Conservation (phyloP, 2,329 filamentous ascomycete species). For the Cercospora sesami region DNA sequence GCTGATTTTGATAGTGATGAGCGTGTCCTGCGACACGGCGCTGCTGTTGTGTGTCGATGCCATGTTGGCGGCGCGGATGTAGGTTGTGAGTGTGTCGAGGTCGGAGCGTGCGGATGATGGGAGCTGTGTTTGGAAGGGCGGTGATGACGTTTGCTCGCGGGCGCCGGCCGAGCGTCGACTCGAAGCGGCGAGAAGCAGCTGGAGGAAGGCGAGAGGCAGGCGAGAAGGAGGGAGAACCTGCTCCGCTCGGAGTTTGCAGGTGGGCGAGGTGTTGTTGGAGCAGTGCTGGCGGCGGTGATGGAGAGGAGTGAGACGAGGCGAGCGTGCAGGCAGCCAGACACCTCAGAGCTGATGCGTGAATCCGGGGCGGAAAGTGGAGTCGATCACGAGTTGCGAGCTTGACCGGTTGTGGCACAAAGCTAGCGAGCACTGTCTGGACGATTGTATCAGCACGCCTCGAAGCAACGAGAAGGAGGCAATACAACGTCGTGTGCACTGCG, state of each 20-base stretch:
- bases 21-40: conserved; percentile 64
- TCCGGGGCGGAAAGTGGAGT: conserved; percentile 2
- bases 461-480: conserved; percentile 9
- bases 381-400: conserved; percentile 8
- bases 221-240: conserved; percentile 5
- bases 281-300: neutral
- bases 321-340: conserved; percentile 9
- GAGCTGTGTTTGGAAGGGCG: conserved; percentile 1
- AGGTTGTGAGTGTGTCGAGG: conserved; percentile 2
- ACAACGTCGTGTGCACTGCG: neutral
- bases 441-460: conserved; percentile 3
- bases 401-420: neutral
- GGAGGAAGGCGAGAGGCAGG: neutral
- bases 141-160: conserved; percentile 13
- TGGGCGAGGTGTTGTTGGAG: conserved; percentile 3
- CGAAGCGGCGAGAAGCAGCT: neutral
- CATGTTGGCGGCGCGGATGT: conserved; percentile 37
- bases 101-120: conserved; percentile 4
- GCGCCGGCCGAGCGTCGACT: conserved; percentile 6
- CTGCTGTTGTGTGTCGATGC: conserved; percentile 35
- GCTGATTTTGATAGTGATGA: conserved; percentile 82
- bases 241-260: conserved; percentile 3
- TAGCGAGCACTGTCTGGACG: neutral
- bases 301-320: neutral
- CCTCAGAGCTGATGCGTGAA: conserved; percentile 11